Percentiles rank a stretch among this genome's conserved stretches.
Evolutionary conservation across 495 filamentous ascomycete genomes (phyloP).

Genomic region (Niebla homalea): DNA sequence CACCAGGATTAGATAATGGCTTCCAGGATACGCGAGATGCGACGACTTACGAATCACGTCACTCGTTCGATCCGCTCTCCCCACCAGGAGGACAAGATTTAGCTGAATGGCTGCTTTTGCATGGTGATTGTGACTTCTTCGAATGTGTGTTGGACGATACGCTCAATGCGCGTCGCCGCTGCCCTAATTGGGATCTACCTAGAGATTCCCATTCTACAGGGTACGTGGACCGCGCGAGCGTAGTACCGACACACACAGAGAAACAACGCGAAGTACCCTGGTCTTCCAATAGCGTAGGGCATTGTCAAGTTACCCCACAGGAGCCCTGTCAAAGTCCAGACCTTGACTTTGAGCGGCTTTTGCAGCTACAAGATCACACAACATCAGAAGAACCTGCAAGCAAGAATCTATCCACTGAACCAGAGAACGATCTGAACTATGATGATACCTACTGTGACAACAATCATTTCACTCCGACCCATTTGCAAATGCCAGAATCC

Average conservation of each 20-base stretch:
- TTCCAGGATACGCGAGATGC: not conserved
- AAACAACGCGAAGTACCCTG: not conserved
- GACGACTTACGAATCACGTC: not conserved
- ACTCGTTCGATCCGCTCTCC: not conserved
- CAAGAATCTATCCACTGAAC: not conserved
- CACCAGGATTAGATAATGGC: not conserved
- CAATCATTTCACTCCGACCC: not conserved
- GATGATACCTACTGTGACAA: not conserved
- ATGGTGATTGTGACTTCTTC: not conserved
- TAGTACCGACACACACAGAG: not conserved
- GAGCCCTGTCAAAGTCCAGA: not conserved
- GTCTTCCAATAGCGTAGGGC: not conserved
- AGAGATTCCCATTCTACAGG: not conserved
- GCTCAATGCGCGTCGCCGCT: not conserved
- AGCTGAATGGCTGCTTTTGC: not conserved
- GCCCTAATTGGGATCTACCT: not conserved
- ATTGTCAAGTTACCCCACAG: not conserved
- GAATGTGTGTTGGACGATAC: not conserved
- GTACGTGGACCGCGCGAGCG: not conserved
- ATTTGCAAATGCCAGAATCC: not conserved
- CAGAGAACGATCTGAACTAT: not conserved
- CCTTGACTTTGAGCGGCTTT: not conserved
- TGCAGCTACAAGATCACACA: not conserved
- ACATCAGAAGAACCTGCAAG: not conserved
- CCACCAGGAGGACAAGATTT: not conserved